Evolutionary conservation across 768 basidiomycete genomes (phyloP), one percentile per base, ranked within the genome.

Genomic region (Coprinopsis strossmayeri): DNA sequence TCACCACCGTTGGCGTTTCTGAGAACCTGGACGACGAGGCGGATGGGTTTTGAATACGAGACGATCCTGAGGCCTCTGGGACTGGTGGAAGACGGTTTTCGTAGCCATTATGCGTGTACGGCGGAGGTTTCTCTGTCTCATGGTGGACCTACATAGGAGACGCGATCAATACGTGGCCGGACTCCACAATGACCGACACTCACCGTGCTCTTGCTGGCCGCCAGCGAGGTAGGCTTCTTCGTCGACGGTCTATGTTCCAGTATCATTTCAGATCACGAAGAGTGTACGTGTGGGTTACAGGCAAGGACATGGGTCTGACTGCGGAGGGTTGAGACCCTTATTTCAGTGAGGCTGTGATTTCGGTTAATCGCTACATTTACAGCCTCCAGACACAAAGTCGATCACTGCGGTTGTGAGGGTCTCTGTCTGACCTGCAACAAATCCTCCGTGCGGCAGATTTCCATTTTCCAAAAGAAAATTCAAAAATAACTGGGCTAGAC

Each of bases 401-500:
- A n/a, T n/a, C n/a, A n/a, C n/a, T n/a, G n/a, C n/a, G n/a, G n/a
- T n/a, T n/a, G n/a, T n/a, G n/a, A n/a, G n/a, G n/a, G n/a, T n/a
- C n/a, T n/a, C n/a, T n/a, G n/a, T n/a, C n/a, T n/a, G n/a, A n/a
- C n/a, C n/a, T n/a, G n/a, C n/a, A n/a, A n/a, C n/a, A n/a, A n/a
- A n/a, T n/a, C n/a, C n/a, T n/a, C n/a, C n/a, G n/a, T n/a, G n/a
- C n/a, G n/a, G n/a, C n/a, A n/a, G n/a, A n/a, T n/a, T n/a, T n/a
- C n/a, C n/a, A n/a, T n/a, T 5, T 10, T 13, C 37, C 7, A 38
- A n/a, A 42, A 25, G 25, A 42, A 26, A 23, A 26, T 9, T 24
- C 5, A 26, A 23, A 42, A 42, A 42, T 24, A 7, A 42, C 11
- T 46, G 73, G 80, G 79, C 81, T 79, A 81, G 71, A 74, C 80